Conservation (phyloP, 1,284 basidiomycete species). For the Rhodotorula sp. region DNA sequence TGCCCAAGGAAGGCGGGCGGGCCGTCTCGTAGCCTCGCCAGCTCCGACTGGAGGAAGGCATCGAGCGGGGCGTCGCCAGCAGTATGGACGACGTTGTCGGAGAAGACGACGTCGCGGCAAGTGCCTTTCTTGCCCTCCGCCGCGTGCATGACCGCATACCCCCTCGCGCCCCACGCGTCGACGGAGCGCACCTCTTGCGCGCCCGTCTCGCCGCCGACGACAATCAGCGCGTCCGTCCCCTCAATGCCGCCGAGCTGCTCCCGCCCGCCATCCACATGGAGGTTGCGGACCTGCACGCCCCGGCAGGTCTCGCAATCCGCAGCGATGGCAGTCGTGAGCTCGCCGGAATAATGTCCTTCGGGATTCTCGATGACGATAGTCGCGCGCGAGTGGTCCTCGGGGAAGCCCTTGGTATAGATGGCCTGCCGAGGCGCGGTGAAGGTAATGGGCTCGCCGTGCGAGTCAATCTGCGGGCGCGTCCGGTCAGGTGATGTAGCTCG, state of each 20-base stretch:
- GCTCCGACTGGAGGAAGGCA: constrained; percentile 38
- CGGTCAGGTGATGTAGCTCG: neutral
- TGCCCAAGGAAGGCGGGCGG: constrained; percentile 21
- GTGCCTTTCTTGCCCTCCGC: constrained; percentile 28
- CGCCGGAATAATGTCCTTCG: constrained; percentile 23
- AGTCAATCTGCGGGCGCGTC: constrained; percentile 14
- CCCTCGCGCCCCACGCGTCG: constrained; percentile 36
- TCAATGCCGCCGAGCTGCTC: constrained; percentile 29
- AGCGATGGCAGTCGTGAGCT: constrained; percentile 35
- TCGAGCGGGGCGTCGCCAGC: constrained; percentile 38
- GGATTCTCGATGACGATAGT: constrained; percentile 32
- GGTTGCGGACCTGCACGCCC: constrained; percentile 13
- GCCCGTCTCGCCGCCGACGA: constrained; percentile 27
- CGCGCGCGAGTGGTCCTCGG: constrained; percentile 33
- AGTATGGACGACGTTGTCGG: constrained; percentile 33
- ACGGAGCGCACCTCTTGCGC: constrained; percentile 28
- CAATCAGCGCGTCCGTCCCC: constrained; percentile 35
- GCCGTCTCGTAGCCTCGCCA: constrained; percentile 33
- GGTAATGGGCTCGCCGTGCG: constrained; percentile 28
- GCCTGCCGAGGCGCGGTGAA: constrained; percentile 36
- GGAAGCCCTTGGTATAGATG: constrained; percentile 28
- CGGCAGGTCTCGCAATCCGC: constrained; percentile 29
- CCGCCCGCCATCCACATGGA: constrained; percentile 39
- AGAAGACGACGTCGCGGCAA: constrained; percentile 27
- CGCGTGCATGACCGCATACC: constrained; percentile 36